These are phyloP conservation scores for Eremochloa ophiuroides DNA, from an alignment of 176 grass and related monocot genomes.

Conservation along the genomic window DNA sequence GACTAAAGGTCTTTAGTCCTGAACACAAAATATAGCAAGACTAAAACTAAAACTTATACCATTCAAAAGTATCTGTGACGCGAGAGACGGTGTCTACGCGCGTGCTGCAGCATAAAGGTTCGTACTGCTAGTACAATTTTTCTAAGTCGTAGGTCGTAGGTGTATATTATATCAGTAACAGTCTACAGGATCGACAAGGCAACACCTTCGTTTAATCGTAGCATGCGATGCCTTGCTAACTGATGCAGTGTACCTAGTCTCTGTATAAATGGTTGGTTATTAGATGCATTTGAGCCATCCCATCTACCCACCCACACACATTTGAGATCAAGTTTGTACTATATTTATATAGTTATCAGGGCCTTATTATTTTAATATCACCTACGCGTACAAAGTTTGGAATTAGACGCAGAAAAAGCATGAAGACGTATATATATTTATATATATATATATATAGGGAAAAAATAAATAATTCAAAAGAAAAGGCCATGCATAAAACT, in stretches of 20 bases:
- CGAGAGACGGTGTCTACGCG: too few relatives aligned
- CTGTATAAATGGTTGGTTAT: not conserved
- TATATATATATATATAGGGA: not conserved
- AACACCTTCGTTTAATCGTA: not conserved
- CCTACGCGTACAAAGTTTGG: not conserved
- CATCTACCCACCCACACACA: too few relatives aligned
- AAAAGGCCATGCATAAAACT: not conserved
- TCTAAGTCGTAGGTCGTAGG: too few relatives aligned
- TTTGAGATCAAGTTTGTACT: not conserved
- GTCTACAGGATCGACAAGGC: not conserved
- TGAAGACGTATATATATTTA: too few relatives aligned
- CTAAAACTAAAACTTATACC: too few relatives aligned
- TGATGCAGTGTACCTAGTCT: constrained; percentile 10
- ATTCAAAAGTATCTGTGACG: too few relatives aligned
- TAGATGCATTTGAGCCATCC: not conserved
- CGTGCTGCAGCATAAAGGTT: too few relatives aligned
- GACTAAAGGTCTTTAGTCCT: too few relatives aligned
- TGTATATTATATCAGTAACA: too few relatives aligned
- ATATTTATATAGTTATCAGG: not conserved
- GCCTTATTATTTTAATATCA: not conserved
- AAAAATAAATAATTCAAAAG: not conserved
- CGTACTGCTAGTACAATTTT: too few relatives aligned
- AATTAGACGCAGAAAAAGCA: not conserved
- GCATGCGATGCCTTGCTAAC: not conserved
- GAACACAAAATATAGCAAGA: too few relatives aligned